Base-by-base conservation (phyloP, 345 rosid genomes). In the Arabis hirsuta region DNA sequence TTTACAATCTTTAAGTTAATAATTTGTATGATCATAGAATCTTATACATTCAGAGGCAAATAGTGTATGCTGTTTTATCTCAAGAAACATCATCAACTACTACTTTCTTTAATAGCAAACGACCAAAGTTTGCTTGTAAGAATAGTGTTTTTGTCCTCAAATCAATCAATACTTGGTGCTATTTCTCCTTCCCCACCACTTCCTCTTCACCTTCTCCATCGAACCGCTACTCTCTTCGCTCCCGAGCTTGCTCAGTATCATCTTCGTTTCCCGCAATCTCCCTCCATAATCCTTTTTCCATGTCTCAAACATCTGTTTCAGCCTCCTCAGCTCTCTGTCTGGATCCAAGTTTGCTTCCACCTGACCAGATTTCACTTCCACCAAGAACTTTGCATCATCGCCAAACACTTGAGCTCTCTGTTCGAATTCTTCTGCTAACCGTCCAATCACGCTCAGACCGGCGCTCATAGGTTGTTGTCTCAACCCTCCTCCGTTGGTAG, bases 111-210 rank as follows among this genome's bases (percentile, higher is more conserved):
- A 54, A 61, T 20, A 64, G 76, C 80, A 70, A 76, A 76, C 76
- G 71, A 62, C 45, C 71, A 63, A 41, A 62, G 71, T 71, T 71
- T 71, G 72, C 76, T 51, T 71, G 68, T 57, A 71, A 69, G 71
- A 76, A 76, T 9, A 9, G 12, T 29, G 62, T 39, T 61, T 50
- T 3, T 11, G 20, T 34, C 16, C 19, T 47, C n/a, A 22, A 61
- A 60, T 67, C 8, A 5, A 92, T 64, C 34, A 84, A 67, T 68
- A 77, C 86, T 92, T 90, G 45, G 90, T 63, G 73, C 98, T 92
- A 81, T 96, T 96, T 80, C 90, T 88, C 73, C 98, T 90, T 52
- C 90, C 96, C 99, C 97, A 96, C 94, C 94, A 96, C 73, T 90
- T 96, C 91, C 81, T 88, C 81, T 92, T 96, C 77, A 72, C 83